phyloP scores from a whole-genome alignment of 208 protist genomes.

The Acanthamoeba healyi region DNA sequence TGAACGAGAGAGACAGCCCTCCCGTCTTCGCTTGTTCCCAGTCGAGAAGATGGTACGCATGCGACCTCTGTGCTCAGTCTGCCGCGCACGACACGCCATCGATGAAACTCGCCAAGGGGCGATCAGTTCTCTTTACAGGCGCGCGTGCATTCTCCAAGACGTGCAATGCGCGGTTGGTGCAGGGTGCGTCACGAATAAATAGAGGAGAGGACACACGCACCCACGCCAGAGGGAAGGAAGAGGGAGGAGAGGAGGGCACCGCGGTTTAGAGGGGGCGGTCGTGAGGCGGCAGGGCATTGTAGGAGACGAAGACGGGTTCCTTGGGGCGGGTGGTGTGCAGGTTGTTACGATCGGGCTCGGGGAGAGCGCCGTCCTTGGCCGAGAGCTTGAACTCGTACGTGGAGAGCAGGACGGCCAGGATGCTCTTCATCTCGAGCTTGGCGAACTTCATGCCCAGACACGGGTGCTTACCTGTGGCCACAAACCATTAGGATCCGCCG shows the following conservation, averaged over 20 bases:
- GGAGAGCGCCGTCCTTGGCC: neutral
- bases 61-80: no score
- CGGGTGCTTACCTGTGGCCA: slow-evolving; percentile 31
- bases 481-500: no score
- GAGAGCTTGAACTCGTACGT: slow-evolving; percentile 3
- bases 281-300: neutral
- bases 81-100: no score
- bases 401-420: slow-evolving; percentile 48
- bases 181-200: no score
- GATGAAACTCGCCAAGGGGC: no score
- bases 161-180: no score
- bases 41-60: no score
- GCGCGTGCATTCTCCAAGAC: no score
- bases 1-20: no score
- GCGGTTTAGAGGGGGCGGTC: neutral
- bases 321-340: slow-evolving; percentile 45
- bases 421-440: slow-evolving; percentile 72
- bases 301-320: neutral
- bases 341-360: slow-evolving; percentile 50
- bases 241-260: neutral
- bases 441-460: slow-evolving; percentile 66
- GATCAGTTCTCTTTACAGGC: no score
- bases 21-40: neutral
- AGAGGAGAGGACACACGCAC: no score
- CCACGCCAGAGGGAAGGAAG: neutral